Base-by-base conservation (phyloP, 2,329 filamentous ascomycete species). In the Penicillium carneum region DNA sequence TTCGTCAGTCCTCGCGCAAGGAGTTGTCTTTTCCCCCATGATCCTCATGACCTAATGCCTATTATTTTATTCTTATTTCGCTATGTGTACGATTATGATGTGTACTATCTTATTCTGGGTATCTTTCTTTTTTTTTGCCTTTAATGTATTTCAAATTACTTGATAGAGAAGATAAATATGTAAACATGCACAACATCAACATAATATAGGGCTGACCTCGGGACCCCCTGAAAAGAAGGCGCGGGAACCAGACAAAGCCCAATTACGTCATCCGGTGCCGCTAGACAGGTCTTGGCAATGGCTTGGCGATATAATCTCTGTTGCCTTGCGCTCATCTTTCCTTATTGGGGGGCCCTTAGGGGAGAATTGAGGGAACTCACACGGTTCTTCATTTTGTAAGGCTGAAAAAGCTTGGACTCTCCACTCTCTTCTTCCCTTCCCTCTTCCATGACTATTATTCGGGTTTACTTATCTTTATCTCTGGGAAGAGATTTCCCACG, bases 391-490 rank as follows among this genome's bases (percentile, higher is more conserved):
- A 51, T 57, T 51, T 52, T 52, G 48, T 66, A 70, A 68, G 68
- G 68, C 66, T 70, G 65, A 70, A 52, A 26, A 64, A 58, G 49
- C 36, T 46, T 56, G 53, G 34, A 29, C 23, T 33, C 34, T 12
- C 23, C 23, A 26, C 23, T 6, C n/a, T 10, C 12, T 12, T 23
- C 33, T 31, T 20, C 18, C n/a, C n/a, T 10, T 6, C 8, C 20
- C 18, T 18, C 23, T 50, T 29, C 48, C 34, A 49, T 23, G 31
- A n/a, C 14, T 29, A 23, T 46, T 52, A 10, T 36, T 45, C 23
- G 1, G 23, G 31, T 39, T 31, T 46, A 46, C 8, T 31, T 38
- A 34, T 11, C 4, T 31, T n/a, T n/a, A 14, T 20, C 26, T n/a
- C 12, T 11, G n/a, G 31, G 43, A 36, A 26, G 23, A 26, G 23